Evolutionary conservation across 495 filamentous ascomycete genomes (phyloP).

Genomic region (Venustampulla echinocandica): DNA sequence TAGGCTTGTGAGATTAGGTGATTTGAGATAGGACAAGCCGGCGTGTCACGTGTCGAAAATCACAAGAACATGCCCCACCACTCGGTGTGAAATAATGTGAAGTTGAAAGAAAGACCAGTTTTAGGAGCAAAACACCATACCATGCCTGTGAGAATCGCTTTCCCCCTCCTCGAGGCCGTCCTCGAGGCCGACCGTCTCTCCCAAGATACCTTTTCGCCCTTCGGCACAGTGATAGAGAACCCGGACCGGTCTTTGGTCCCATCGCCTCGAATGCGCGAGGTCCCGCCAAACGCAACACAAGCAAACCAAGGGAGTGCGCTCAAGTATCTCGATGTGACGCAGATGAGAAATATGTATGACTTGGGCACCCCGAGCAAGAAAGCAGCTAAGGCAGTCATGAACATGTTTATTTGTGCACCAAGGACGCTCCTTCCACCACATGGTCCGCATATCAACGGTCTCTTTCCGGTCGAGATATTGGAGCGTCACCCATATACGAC

Average conservation of each 20-base stretch:
- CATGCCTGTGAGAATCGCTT: conserved; percentile 8
- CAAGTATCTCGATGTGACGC: conserved; percentile 74
- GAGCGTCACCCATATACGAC: conserved; percentile 92
- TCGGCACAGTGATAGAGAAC: conserved; percentile 75
- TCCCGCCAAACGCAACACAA: conserved; percentile 34
- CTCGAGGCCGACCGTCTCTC: conserved; percentile 43
- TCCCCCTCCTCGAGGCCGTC: not conserved
- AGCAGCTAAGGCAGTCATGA: conserved; percentile 57
- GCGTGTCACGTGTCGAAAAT: no score
- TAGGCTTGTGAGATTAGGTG: no score
- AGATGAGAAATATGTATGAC: conserved; percentile 57
- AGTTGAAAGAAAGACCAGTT: no score
- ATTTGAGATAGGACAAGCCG: no score
- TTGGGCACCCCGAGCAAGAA: conserved; percentile 54
- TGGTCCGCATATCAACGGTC: conserved; percentile 4
- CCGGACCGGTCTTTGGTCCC: conserved; percentile 47
- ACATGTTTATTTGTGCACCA: conserved; percentile 83
- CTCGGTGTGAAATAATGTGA: no score
- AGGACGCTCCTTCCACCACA: conserved; percentile 30
- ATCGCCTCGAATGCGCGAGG: conserved; percentile 26
- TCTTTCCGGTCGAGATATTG: conserved; percentile 66
- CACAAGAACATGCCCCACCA: no score
- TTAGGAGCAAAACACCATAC: no score
- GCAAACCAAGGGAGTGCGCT: conserved; percentile 84
- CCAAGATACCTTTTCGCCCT: conserved; percentile 58